A percentile compares a stretch with the other conserved stretches of the same genome.
Evolutionary conservation across 2,329 filamentous ascomycete species (phyloP).

Genomic region (Calonectria fujianensis): DNA sequence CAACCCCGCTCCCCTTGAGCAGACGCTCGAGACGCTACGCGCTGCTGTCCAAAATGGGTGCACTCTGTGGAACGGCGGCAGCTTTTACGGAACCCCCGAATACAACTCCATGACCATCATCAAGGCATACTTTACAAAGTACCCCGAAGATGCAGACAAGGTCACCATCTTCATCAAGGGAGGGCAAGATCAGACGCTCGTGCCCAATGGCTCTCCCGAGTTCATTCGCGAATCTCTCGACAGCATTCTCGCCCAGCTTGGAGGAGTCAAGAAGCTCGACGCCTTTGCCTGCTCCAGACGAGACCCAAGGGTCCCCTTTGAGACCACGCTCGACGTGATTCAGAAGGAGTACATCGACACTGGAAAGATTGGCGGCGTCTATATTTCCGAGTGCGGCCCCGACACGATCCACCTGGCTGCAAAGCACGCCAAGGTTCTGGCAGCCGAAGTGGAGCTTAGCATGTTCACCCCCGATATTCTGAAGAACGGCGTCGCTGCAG

Average conservation of each 20-base stretch:
- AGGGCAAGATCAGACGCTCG: slow-evolving; percentile 61
- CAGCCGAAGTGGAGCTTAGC: slow-evolving; percentile 74
- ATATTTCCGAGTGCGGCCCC: slow-evolving; percentile 70
- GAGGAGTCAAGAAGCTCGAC: slow-evolving; percentile 76
- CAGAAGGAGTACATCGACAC: slow-evolving; percentile 69
- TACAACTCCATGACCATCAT: slow-evolving; percentile 76
- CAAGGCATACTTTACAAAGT: slow-evolving; percentile 76
- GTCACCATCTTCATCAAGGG: slow-evolving; percentile 79
- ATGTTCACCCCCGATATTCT: slow-evolving; percentile 69
- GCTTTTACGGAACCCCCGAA: slow-evolving; percentile 78
- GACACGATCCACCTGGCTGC: slow-evolving; percentile 69
- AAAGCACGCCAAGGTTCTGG: slow-evolving; percentile 65
- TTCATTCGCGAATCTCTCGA: slow-evolving; percentile 75
- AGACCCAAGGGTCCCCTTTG: slow-evolving; percentile 69
- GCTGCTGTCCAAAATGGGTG: slow-evolving; percentile 67
- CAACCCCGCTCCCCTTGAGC: slow-evolving; percentile 64
- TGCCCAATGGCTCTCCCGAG: slow-evolving; percentile 71
- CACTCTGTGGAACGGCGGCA: slow-evolving; percentile 77
- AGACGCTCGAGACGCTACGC: slow-evolving; percentile 73
- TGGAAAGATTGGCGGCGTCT: slow-evolving; percentile 71
- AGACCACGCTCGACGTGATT: slow-evolving; percentile 65
- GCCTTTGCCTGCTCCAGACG: slow-evolving; percentile 76
- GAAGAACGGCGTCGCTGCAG: slow-evolving; percentile 70
- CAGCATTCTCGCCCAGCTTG: slow-evolving; percentile 60
- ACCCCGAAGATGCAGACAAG: slow-evolving; percentile 78